phyloP scores from a whole-genome alignment of 1,139 yeast species.

The Kodamaea sp. region DNA sequence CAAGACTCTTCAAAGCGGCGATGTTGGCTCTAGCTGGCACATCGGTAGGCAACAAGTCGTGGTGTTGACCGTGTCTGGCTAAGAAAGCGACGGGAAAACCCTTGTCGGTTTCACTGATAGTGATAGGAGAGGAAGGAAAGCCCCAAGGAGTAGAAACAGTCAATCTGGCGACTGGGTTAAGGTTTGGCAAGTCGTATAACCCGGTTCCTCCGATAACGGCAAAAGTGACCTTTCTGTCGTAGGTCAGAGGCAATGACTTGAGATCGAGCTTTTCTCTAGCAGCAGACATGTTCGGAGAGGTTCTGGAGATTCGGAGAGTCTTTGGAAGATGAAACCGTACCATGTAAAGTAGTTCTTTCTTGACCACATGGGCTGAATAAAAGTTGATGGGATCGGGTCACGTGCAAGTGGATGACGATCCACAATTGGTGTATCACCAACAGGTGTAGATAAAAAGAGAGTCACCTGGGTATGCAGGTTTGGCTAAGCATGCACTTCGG shows the following conservation, averaged over 20 bases:
- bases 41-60: conserved; percentile 84
- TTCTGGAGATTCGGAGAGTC: too few relatives aligned
- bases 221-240: conserved; percentile 54
- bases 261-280: conserved; percentile 35
- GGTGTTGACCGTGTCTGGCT: conserved; percentile 92
- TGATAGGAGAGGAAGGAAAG: conserved; percentile 88
- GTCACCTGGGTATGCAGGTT: too few relatives aligned
- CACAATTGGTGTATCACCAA: too few relatives aligned
- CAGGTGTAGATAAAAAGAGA: too few relatives aligned
- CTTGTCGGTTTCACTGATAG: conserved; percentile 70
- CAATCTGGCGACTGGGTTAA: conserved; percentile 82
- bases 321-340: too few relatives aligned
- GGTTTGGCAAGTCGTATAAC: conserved; percentile 79
- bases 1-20: conserved; percentile 87
- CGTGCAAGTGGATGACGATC: too few relatives aligned
- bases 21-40: conserved; percentile 95
- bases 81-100: conserved; percentile 92
- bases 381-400: too few relatives aligned
- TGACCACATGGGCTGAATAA: too few relatives aligned
- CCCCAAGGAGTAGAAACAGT: conserved; percentile 96
- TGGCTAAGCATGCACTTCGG: too few relatives aligned
- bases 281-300: conserved; percentile 33
- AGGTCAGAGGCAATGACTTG: conserved; percentile 39
- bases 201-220: conserved; percentile 99
- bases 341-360: too few relatives aligned